Evolutionary conservation across 495 filamentous ascomycete species (phyloP), one percentile per base, ranked within the genome.

Genomic region (Aspergillus leporis): DNA sequence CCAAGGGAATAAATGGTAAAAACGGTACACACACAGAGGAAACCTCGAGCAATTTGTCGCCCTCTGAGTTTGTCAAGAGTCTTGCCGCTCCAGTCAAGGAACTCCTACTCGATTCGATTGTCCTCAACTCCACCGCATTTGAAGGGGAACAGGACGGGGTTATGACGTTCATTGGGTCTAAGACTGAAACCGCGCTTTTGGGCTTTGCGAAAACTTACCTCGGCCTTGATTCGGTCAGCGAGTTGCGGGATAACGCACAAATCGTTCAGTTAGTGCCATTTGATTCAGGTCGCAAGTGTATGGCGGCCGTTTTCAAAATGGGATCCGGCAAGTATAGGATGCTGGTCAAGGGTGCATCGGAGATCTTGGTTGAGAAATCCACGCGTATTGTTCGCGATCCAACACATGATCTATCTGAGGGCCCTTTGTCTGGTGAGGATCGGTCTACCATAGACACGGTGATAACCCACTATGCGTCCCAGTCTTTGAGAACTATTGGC

Each of bases 41-140:
- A 32, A 45, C 62, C 16, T 48, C 63, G 8, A 67, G 68, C 19
- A 82, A 80, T 62, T 72, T 77, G 30, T 78, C 83, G 56, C 75
- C 79, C 51, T 73, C 82, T 5, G 85, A 88, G 56, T 87, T 90
- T 58, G 78, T 86, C 30, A 71, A 75, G 18, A 71, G 79, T 8
- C 82, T 95, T 38, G 79, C 78, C 25, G 55, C 70, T 1, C 77
- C 80, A 4, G 78, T 85, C 45, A 91, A 88, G 66, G 76, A 83
- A 12, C 68, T 92, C 16, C 67, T 96, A 7, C 74, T 84, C 30
- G 81, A 92, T 51, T 93, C 90, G 0, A 90, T 96, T 60, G 82
- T 87, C 13, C 73, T 93, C 59, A 96, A 96, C 74, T 93, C 92
- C 1, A 95, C 92, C 0, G 92, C 92, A 7, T 95, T 93, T 62